phyloP scores from a whole-genome alignment of 1,284 basidiomycete genomes.

The Lignosus rhinocerotis region DNA sequence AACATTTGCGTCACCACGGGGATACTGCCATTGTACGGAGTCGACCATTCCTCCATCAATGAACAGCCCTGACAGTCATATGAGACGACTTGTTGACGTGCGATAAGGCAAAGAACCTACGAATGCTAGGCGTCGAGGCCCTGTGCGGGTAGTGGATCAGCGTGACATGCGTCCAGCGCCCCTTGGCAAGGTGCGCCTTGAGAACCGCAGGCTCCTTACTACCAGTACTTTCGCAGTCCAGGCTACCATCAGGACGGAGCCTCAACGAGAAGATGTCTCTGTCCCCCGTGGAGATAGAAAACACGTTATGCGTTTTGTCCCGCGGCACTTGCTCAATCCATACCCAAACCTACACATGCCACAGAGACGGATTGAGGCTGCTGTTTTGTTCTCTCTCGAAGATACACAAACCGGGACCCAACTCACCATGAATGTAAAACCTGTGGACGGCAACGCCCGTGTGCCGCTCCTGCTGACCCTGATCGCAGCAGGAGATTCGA shows the following conservation, averaged over 20 bases:
- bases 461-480: conserved; percentile 43
- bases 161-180: conserved; percentile 69
- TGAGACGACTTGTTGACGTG: neutral
- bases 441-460: conserved; percentile 54
- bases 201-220: conserved; percentile 44
- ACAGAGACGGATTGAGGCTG: neutral
- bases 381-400: neutral
- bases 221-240: conserved; percentile 51
- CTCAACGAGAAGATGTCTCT: conserved; percentile 44
- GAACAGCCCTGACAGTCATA: conserved; percentile 55
- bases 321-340: conserved; percentile 62
- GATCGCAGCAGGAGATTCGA: conserved; percentile 56
- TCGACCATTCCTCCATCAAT: conserved; percentile 69
- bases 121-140: conserved; percentile 55
- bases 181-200: conserved; percentile 47
- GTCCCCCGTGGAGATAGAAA: conserved; percentile 42
- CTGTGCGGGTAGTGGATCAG: conserved; percentile 64
- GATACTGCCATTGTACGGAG: conserved; percentile 60
- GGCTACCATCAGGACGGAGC: conserved; percentile 54
- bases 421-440: conserved; percentile 70
- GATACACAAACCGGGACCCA: neutral
- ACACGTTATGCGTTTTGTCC: conserved; percentile 43
- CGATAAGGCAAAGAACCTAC: conserved; percentile 42
- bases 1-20: conserved; percentile 44
- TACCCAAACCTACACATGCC: conserved; percentile 60